These are phyloP conservation scores for Botryotinia calthae DNA, from an alignment of 2,329 filamentous ascomycete genomes.

Conservation along the genomic window DNA sequence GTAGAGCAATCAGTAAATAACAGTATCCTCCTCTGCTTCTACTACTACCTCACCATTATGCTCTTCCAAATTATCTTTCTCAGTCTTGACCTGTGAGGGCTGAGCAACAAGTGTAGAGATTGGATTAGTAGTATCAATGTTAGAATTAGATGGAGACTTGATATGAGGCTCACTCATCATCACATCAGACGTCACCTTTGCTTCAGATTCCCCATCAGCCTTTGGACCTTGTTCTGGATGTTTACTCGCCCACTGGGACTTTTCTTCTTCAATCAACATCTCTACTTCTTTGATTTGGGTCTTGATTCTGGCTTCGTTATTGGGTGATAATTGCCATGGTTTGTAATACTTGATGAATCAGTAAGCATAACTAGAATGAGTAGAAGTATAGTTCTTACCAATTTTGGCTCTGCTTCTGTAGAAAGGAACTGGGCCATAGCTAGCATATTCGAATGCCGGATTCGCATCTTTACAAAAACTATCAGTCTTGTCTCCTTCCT, in stretches of 20 bases:
- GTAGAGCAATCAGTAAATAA: slow-evolving; percentile 67
- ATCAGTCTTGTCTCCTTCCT: slow-evolving; percentile 15
- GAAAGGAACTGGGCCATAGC: slow-evolving; percentile 69
- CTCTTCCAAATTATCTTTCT: slow-evolving; percentile 55
- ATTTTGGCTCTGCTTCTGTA: slow-evolving; percentile 67
- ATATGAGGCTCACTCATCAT: slow-evolving; percentile 47
- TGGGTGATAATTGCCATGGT: slow-evolving; percentile 70
- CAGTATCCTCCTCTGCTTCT: slow-evolving; percentile 83
- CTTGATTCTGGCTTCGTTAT: slow-evolving; percentile 69
- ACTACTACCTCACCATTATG: slow-evolving; percentile 75
- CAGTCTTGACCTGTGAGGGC: slow-evolving; percentile 36
- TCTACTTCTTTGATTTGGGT: slow-evolving; percentile 67
- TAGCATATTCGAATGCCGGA: slow-evolving; percentile 69
- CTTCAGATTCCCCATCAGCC: slow-evolving; percentile 29
- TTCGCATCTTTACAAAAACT: slow-evolving; percentile 49
- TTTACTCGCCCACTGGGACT: slow-evolving; percentile 57
- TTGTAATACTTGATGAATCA: slow-evolving; percentile 67
- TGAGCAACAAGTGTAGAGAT: slow-evolving; percentile 34
- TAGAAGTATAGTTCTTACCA: slow-evolving; percentile 55
- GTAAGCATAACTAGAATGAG: slow-evolving; percentile 21
- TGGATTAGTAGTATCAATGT: slow-evolving; percentile 42
- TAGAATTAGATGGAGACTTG: slow-evolving; percentile 41
- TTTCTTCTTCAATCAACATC: slow-evolving; percentile 61
- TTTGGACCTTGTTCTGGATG: slow-evolving; percentile 40
- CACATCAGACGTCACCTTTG: slow-evolving; percentile 39